Base-by-base conservation (phyloP, 257 asterid species). In the Solanum okadae region DNA sequence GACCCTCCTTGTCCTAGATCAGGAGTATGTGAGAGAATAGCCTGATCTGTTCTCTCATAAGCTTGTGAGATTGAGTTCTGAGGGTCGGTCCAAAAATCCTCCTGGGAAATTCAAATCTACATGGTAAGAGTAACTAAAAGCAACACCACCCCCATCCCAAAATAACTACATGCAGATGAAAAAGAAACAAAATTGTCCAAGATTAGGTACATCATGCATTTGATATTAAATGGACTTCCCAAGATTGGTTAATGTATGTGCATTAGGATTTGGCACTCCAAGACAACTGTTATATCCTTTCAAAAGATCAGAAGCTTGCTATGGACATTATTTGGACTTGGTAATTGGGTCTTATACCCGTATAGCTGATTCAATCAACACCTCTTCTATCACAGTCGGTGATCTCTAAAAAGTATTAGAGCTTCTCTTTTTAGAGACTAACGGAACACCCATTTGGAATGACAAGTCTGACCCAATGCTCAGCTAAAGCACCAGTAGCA, bases 1-100 rank as follows among this genome's bases (percentile, higher is more conserved):
- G 99, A 96, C 13, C 99, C 99, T 49, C 99, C 99, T 88, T 95
- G 89, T 52, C 99, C 99, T 40, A 96, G 91, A 88, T 96, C 98
- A 8, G 98, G 95, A 89, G 67, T 91, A 91, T 96, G 96, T 22
- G 98, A 91, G 84, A 96, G 95, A 90, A 96, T 95, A 33, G 97
- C 97, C 89, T 95, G 94, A 86, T 96, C 99, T 1, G 99, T 96
- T 92, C 91, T 90, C 91, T 95, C 98, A 63, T 96, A 96, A 61
- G 99, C 96, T 90, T 92, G 95, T 31, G 91, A 89, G 72, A 95
- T 92, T 35, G 98, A 91, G 52, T 90, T 89, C 82, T 82, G 71
- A 33, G 99, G 96, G 86, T 96, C 95, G 9, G 89, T 92, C 97
- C 96, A 94, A 91, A 96, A 95, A 27, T 93, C 95, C 87, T 93